Evolutionary conservation across 805 yeast genomes (phyloP).

Genomic region (Geotrichum ghanense): DNA sequence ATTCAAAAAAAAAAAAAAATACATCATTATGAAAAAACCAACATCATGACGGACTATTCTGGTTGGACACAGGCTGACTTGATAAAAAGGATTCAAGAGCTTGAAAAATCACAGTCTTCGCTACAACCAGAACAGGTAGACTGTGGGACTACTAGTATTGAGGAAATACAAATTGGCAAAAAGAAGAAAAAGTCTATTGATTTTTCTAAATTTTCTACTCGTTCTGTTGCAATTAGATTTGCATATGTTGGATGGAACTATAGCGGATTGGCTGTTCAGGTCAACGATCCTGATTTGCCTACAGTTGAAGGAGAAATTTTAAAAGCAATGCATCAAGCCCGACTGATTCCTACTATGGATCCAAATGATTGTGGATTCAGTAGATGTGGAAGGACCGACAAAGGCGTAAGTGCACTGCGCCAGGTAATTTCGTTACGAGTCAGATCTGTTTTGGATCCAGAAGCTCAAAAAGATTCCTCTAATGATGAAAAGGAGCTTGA

Average conservation of each 20-base stretch:
- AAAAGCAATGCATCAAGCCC: conserved; percentile 57
- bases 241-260: conserved; percentile 69
- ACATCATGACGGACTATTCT: conserved; percentile 34
- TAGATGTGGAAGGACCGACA: conserved; percentile 90
- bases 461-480: conserved; percentile 45
- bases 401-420: conserved; percentile 94
- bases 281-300: conserved; percentile 57
- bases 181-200: conserved; percentile 43
- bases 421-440: conserved; percentile 79
- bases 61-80: conserved; percentile 59
- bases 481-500: conserved; percentile 64
- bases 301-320: conserved; percentile 76
- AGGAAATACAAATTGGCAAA: conserved; percentile 6
- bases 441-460: conserved; percentile 53
- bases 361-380: conserved; percentile 63
- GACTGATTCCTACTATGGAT: conserved; percentile 44
- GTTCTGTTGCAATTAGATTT: conserved; percentile 72
- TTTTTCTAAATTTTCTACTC: conserved; percentile 45
- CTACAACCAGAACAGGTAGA: conserved; percentile 2
- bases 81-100: conserved; percentile 40
- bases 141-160: not conserved
- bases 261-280: conserved; percentile 77
- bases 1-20: not conserved
- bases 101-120: conserved; percentile 17
- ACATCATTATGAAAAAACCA: conserved; percentile 2